Conservation (phyloP, 208 protist species). For the Leishmania turanica region DNA sequence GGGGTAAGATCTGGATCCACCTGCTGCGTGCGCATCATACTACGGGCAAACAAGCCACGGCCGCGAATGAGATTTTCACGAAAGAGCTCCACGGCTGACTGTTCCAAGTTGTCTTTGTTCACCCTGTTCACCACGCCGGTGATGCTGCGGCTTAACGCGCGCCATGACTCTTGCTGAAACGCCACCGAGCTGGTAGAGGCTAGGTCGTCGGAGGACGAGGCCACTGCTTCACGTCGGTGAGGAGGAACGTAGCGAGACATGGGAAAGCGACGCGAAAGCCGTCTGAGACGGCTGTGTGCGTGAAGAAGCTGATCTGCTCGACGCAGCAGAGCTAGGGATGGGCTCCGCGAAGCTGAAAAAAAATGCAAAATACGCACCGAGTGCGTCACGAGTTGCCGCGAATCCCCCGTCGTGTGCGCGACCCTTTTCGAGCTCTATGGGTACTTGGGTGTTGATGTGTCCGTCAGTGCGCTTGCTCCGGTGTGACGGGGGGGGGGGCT, state of each 20-base stretch:
- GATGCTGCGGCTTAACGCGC: constrained; percentile 96
- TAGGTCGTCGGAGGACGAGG: constrained; percentile 25
- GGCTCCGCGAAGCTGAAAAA: not conserved
- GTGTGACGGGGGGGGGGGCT: not conserved
- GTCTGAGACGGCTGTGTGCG: not conserved
- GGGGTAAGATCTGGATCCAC: constrained; percentile 95
- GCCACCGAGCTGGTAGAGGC: constrained; percentile 33
- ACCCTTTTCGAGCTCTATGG: not conserved
- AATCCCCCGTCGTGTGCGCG: not conserved
- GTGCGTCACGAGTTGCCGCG: not conserved
- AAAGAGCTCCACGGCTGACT: constrained; percentile 96
- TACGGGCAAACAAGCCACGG: constrained; percentile 94
- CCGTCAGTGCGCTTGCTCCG: not conserved
- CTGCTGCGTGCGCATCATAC: constrained; percentile 94
- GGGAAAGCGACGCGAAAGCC: not conserved
- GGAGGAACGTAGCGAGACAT: constrained; percentile 83
- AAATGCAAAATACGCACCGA: not conserved
- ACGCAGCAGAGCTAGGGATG: not conserved
- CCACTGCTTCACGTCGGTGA: constrained; percentile 48
- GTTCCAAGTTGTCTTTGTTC: constrained; percentile 93
- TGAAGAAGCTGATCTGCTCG: not conserved
- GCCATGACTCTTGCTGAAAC: constrained; percentile 95
- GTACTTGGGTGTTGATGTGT: not conserved
- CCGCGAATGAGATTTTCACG: constrained; percentile 98
- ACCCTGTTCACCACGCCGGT: constrained; percentile 98